phyloP scores from a whole-genome alignment of 1,139 yeast species.

The Sugiyamaella pinicola region DNA sequence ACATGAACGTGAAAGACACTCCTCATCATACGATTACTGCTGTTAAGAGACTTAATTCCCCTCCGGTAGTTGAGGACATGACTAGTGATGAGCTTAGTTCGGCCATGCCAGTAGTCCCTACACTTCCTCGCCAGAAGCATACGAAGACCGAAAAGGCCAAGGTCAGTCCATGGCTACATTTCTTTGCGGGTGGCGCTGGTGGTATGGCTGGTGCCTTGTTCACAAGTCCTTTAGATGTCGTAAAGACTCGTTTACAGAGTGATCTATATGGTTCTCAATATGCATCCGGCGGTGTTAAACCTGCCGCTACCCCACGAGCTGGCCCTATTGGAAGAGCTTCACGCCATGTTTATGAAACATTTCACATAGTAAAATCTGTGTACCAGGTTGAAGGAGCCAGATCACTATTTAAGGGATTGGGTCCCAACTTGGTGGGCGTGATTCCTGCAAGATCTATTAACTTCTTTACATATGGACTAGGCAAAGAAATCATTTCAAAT shows the following conservation, averaged over 20 bases:
- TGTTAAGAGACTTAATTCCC: constrained; percentile 12
- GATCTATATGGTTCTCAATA: constrained; percentile 61
- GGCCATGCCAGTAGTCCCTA: constrained; percentile 32
- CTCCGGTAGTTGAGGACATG: constrained; percentile 31
- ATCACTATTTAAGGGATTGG: constrained; percentile 90
- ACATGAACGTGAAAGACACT: constrained; percentile 10
- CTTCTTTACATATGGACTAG: constrained; percentile 92
- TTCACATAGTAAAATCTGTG: constrained; percentile 66
- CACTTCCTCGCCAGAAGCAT: constrained; percentile 27
- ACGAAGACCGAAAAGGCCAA: constrained; percentile 31
- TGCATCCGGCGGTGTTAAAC: constrained; percentile 29
- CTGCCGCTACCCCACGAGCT: constrained; percentile 33
- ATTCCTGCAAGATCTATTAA: constrained; percentile 97
- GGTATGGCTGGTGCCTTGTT: constrained; percentile 97
- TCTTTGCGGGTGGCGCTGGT: constrained; percentile 98
- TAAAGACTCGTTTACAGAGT: constrained; percentile 91
- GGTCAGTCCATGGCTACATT: constrained; percentile 89
- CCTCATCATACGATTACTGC: constrained; percentile 4
- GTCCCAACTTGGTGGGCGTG: constrained; percentile 97
- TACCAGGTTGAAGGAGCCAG: constrained; percentile 77
- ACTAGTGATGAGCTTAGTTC: constrained; percentile 30
- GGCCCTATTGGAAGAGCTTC: constrained; percentile 48
- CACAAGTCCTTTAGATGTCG: constrained; percentile 95
- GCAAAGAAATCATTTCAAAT: constrained; percentile 70
- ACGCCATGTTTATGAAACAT: constrained; percentile 82